Evolutionary conservation across 495 filamentous ascomycete species (phyloP).

Genomic region (Recurvomyces mirabilis): DNA sequence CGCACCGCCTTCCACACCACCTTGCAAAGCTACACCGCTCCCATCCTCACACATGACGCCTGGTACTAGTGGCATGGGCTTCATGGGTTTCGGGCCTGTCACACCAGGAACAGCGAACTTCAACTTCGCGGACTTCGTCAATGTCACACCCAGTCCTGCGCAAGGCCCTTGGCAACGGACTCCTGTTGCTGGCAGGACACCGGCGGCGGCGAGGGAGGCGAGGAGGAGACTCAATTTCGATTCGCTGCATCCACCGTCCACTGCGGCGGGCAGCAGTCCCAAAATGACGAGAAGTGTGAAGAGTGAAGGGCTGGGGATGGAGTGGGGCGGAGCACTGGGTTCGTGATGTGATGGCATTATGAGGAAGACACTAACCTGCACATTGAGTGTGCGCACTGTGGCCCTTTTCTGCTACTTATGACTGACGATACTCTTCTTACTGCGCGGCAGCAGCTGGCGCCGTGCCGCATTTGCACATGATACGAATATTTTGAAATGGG

Average conservation of each 20-base stretch:
- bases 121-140: conserved; percentile 94
- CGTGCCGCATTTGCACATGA: too few species aligned
- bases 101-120: conserved; percentile 60
- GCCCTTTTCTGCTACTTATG: too few species aligned
- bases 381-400: too few species aligned
- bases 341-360: too few species aligned
- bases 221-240: conserved; percentile 60
- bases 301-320: conserved; percentile 36
- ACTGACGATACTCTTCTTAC: too few species aligned
- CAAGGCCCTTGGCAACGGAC: conserved; percentile 60
- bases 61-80: conserved; percentile 50
- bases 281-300: conserved; percentile 23
- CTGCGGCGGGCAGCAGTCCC: too few species aligned
- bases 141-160: conserved; percentile 89
- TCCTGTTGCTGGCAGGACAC: conserved; percentile 42
- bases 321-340: conserved; percentile 46
- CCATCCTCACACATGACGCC: conserved; percentile 85
- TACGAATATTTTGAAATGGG: too few species aligned
- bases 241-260: conserved; percentile 43
- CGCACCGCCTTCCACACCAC: conserved; percentile 78
- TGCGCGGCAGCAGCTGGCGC: too few species aligned
- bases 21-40: conserved; percentile 61
- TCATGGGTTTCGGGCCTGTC: conserved; percentile 44
- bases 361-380: too few species aligned
- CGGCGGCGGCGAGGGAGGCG: conserved; percentile 44